These are phyloP conservation scores for Besnoitia besnoiti DNA, from an alignment of 169 alveolate species.

Conservation along the genomic window DNA sequence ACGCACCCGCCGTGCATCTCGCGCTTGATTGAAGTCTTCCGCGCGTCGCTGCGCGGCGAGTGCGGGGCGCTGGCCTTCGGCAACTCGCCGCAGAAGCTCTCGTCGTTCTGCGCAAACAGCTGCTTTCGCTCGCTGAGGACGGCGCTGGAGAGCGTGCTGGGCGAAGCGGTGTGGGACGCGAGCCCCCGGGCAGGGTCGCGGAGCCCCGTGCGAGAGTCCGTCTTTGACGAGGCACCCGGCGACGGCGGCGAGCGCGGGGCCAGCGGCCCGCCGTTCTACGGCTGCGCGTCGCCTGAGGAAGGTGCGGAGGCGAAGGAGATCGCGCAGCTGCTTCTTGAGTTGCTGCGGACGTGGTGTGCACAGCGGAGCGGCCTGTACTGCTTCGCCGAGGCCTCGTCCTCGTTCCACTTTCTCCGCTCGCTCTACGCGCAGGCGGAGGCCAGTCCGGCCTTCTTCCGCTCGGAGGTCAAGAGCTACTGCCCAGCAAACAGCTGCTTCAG, in stretches of 20 bases:
- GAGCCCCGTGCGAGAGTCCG: too few relatives aligned
- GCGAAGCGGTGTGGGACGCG: not conserved
- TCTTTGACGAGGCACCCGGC: not conserved
- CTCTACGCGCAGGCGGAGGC: conserved; percentile 20
- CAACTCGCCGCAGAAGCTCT: conserved; percentile 43
- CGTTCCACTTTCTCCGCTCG: conserved; percentile 46
- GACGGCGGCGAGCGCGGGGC: not conserved
- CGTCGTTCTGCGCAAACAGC: conserved; percentile 58
- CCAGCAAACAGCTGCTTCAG: conserved; percentile 57
- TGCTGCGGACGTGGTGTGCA: conserved; percentile 46
- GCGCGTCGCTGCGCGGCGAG: conserved; percentile 47
- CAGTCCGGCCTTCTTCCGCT: not conserved
- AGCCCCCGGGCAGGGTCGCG: too few relatives aligned
- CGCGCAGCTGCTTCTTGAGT: conserved; percentile 19
- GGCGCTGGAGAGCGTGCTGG: not conserved
- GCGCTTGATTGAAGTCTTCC: not conserved
- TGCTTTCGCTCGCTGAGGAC: not conserved
- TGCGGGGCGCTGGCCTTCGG: conserved; percentile 68
- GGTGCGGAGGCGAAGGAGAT: conserved; percentile 6
- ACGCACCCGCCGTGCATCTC: conserved; percentile 17
- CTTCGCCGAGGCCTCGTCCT: conserved; percentile 50
- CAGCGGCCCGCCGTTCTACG: not conserved
- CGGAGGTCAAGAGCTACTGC: conserved; percentile 20
- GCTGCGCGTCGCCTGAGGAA: not conserved
- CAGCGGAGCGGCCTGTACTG: conserved; percentile 47